phyloP scores from a whole-genome alignment of 2,329 filamentous ascomycete species.

The Fusarium udum region DNA sequence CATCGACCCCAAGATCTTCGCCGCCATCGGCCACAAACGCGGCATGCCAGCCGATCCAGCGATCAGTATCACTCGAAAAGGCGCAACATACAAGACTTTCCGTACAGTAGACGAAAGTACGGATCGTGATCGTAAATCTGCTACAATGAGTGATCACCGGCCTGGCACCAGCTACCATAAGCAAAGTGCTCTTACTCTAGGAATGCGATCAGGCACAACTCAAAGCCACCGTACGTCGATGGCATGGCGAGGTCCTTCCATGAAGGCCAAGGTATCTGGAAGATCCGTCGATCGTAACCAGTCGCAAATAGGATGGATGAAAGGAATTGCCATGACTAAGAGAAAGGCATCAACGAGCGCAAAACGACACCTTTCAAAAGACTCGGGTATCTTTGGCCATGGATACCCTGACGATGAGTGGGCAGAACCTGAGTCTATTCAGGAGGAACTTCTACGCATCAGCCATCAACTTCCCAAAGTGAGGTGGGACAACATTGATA shows the following conservation, averaged over 20 bases:
- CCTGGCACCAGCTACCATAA: constrained; percentile 56
- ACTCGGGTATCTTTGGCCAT: constrained; percentile 61
- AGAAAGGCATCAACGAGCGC: constrained; percentile 56
- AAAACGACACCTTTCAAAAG: constrained; percentile 61
- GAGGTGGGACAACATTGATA: constrained; percentile 70
- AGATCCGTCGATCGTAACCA: constrained; percentile 58
- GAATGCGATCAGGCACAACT: constrained; percentile 51
- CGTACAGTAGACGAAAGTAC: constrained; percentile 72
- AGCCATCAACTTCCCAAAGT: constrained; percentile 71
- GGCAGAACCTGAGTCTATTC: constrained; percentile 69
- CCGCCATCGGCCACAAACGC: constrained; percentile 77
- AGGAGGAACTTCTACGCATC: constrained; percentile 72
- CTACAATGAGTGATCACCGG: constrained; percentile 70
- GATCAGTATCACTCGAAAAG: constrained; percentile 80
- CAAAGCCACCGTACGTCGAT: constrained; percentile 47
- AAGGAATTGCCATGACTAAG: constrained; percentile 71
- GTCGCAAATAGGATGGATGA: constrained; percentile 75
- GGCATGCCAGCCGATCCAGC: constrained; percentile 71
- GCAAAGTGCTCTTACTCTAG: constrained; percentile 55
- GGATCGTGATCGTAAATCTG: constrained; percentile 65
- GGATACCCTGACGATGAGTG: constrained; percentile 65
- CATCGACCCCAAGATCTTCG: constrained; percentile 70
- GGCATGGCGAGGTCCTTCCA: constrained; percentile 65
- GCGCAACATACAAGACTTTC: constrained; percentile 86
- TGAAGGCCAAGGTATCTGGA: constrained; percentile 63